A percentile compares a stretch with the other conserved stretches of the same genome.
Conservation (phyloP, 768 basidiomycete genomes). For the Russula earlei region DNA sequence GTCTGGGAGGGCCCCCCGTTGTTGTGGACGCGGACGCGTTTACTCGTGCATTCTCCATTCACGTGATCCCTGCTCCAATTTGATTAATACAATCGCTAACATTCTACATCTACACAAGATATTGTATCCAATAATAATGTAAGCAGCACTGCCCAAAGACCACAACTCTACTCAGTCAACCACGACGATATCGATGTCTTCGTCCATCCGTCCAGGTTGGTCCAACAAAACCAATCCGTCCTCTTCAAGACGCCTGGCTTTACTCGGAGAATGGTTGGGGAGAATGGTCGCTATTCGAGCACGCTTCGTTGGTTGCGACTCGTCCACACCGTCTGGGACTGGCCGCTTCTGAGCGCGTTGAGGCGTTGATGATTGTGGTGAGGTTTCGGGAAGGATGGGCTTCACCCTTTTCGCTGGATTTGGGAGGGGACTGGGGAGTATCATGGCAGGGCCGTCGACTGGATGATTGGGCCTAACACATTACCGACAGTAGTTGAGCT, state of each 20-base stretch:
- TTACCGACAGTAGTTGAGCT: not conserved
- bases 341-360: constrained; percentile 46
- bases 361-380: constrained; percentile 34
- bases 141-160: not conserved
- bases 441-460: constrained; percentile 39
- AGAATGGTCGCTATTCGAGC: constrained; percentile 27
- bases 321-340: constrained; percentile 46
- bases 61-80: not conserved
- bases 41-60: not conserved
- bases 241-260: constrained; percentile 56
- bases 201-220: constrained; percentile 42
- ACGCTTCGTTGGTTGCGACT: constrained; percentile 51
- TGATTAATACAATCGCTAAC: not conserved
- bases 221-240: constrained; percentile 69
- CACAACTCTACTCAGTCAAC: constrained; percentile 34
- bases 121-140: constrained; percentile 14
- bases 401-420: constrained; percentile 38
- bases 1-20: too few species aligned
- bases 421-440: constrained; percentile 60
- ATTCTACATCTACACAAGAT: not conserved
- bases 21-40: too few species aligned
- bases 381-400: constrained; percentile 26
- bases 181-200: constrained; percentile 43
- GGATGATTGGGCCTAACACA: constrained; percentile 47
- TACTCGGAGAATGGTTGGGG: constrained; percentile 43